phyloP scores from a whole-genome alignment of 495 filamentous ascomycete species.

The Bacidia rubella region DNA sequence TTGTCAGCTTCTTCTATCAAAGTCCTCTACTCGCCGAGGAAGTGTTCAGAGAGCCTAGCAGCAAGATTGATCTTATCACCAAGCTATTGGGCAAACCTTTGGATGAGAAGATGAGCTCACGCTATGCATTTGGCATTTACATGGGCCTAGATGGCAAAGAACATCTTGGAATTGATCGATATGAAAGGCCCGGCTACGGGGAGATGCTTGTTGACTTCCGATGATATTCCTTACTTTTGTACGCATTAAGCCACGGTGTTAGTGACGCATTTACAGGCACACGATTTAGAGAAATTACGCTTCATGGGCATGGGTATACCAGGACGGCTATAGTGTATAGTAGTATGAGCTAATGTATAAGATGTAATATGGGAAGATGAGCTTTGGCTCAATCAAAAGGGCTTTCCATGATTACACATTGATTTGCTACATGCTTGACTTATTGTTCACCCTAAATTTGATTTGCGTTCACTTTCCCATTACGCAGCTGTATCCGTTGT shows the following conservation, averaged over 20 bases:
- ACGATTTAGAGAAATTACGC: neutral
- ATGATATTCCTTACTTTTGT: neutral
- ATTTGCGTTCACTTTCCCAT: too few species aligned
- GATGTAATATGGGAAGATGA: too few species aligned
- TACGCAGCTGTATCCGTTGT: too few species aligned
- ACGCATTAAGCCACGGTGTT: constrained; percentile 4
- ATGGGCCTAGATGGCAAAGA: constrained; percentile 47
- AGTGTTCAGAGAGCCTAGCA: constrained; percentile 45
- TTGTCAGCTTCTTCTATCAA: constrained; percentile 61
- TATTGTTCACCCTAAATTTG: too few species aligned
- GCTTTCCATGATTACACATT: too few species aligned
- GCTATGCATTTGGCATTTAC: constrained; percentile 51
- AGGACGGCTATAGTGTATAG: too few species aligned
- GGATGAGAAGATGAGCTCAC: constrained; percentile 33
- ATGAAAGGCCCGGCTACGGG: constrained; percentile 31
- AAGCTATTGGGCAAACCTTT: constrained; percentile 36
- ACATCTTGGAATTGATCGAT: constrained; percentile 51
- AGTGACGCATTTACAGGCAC: constrained; percentile 1
- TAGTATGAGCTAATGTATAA: too few species aligned
- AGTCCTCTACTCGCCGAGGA: constrained; percentile 55
- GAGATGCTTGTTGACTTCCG: constrained; percentile 17
- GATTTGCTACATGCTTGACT: too few species aligned
- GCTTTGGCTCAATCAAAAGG: too few species aligned
- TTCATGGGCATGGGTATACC: neutral
- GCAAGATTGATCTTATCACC: constrained; percentile 49